Conservation (phyloP, 1,284 basidiomycete genomes). For the Trichosporon asahii region DNA sequence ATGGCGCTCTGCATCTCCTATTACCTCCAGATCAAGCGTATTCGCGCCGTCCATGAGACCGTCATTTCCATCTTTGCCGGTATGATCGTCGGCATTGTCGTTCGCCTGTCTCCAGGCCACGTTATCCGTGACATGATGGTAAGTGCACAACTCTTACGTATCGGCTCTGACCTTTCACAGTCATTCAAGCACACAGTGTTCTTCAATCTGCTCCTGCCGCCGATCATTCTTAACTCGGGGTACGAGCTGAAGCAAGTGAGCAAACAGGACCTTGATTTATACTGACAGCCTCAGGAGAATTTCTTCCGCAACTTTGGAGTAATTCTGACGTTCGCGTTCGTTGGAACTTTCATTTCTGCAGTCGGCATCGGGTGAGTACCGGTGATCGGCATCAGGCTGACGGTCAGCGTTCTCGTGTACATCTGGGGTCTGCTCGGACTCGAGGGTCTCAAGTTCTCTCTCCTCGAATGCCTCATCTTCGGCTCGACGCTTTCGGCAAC, state of each 20-base stretch:
- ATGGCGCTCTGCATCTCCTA: constrained; percentile 94
- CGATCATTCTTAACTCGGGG: constrained; percentile 96
- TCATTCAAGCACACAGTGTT: constrained; percentile 96
- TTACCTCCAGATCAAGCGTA: constrained; percentile 94
- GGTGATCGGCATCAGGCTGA: background rate
- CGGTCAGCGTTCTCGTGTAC: constrained; percentile 74
- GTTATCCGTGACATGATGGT: constrained; percentile 97
- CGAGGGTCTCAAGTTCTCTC: constrained; percentile 70
- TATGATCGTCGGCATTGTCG: constrained; percentile 90
- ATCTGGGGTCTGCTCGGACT: constrained; percentile 89
- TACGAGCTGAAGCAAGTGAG: constrained; percentile 92
- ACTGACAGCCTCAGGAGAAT: constrained; percentile 65
- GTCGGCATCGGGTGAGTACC: constrained; percentile 80
- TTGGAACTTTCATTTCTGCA: constrained; percentile 94
- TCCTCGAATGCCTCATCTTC: constrained; percentile 91
- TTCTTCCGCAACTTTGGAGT: constrained; percentile 98
- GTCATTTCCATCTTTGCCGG: constrained; percentile 90
- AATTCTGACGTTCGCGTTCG: constrained; percentile 92
- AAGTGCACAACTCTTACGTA: constrained; percentile 55
- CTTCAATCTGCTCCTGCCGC: constrained; percentile 94
- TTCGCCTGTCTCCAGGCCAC: constrained; percentile 84
- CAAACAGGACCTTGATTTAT: background rate
- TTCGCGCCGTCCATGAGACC: constrained; percentile 94
- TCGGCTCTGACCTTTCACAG: constrained; percentile 51
- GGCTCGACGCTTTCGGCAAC: constrained; percentile 96